These are phyloP conservation scores for Corrigiola litoralis DNA, from an alignment of 179 eudicot species.

Conservation along the genomic window DNA sequence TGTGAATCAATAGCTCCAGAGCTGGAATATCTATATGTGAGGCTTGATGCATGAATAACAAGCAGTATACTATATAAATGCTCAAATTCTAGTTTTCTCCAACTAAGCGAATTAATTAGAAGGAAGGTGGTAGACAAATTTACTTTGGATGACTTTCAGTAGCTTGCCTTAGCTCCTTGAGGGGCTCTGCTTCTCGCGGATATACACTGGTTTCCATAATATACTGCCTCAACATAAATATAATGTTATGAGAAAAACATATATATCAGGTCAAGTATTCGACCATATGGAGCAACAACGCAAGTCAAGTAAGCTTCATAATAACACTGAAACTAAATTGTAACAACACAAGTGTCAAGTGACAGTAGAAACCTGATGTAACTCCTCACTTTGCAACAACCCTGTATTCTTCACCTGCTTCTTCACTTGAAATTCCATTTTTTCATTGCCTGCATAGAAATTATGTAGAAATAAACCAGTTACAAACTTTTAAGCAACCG, in stretches of 20 bases:
- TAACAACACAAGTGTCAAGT: neutral
- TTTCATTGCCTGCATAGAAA: neutral
- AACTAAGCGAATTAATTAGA: no score
- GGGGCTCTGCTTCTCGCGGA: constrained; percentile 37
- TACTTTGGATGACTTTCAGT: constrained; percentile 37
- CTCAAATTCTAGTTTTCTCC: no score
- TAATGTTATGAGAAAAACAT: neutral
- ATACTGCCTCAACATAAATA: constrained; percentile 23
- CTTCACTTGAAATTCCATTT: neutral
- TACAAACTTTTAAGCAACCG: no score
- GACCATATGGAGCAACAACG: neutral
- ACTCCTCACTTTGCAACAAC: neutral
- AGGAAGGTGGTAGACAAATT: neutral
- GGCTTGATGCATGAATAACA: no score
- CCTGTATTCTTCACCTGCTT: neutral
- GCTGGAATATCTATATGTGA: no score
- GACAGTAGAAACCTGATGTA: neutral
- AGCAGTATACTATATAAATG: no score
- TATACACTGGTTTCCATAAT: constrained; percentile 44
- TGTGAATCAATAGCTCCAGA: no score
- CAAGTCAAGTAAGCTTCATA: neutral
- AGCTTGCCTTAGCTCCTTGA: constrained; percentile 37
- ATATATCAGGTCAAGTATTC: no score
- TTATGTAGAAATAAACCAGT: no score
- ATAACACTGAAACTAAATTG: neutral